Percentiles rank a stretch among this genome's conserved stretches.
These are phyloP conservation scores for Pseudogymnoascus sp. DNA, from an alignment of 2,329 filamentous ascomycete genomes.

Conservation along the genomic window DNA sequence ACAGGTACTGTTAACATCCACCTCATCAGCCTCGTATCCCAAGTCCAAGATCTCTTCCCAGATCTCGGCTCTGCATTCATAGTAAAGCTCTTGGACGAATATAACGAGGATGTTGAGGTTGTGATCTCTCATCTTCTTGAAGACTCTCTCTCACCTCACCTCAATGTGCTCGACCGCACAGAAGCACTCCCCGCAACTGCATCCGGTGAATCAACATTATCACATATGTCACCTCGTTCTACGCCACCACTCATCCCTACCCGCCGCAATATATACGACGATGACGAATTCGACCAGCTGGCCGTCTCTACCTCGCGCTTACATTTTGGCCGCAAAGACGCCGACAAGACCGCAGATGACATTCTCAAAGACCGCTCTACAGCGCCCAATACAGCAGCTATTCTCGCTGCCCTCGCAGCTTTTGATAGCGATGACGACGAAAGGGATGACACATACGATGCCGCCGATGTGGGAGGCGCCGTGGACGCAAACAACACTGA, in stretches of 20 bases:
- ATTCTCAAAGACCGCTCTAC: conserved; percentile 58
- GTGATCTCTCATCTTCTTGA: conserved; percentile 78
- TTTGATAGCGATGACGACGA: conserved; percentile 96
- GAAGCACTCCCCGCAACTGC: conserved; percentile 49
- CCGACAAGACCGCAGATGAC: conserved; percentile 60
- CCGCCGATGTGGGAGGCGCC: conserved; percentile 82
- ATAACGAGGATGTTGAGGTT: conserved; percentile 67
- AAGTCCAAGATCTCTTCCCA: conserved; percentile 91
- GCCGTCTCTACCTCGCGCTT: conserved; percentile 59
- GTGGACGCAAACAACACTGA: conserved; percentile 55
- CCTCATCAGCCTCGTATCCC: conserved; percentile 74
- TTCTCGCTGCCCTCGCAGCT: conserved; percentile 76
- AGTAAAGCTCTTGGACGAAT: conserved; percentile 70
- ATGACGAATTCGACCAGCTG: conserved; percentile 71
- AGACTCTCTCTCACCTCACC: conserved; percentile 62
- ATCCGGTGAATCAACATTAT: conserved; percentile 24
- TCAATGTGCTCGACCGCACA: conserved; percentile 55
- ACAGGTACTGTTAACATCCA: conserved; percentile 53
- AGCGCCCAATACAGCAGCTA: conserved; percentile 73
- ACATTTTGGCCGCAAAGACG: conserved; percentile 69
- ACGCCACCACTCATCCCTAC: conserved; percentile 50
- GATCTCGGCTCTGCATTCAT: conserved; percentile 80
- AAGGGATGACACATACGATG: conserved; percentile 92
- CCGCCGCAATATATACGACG: conserved; percentile 70
- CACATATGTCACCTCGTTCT: conserved; percentile 49